Conservation (phyloP, 202 grass and related monocot genomes). For the Brachypodium distachyon region DNA sequence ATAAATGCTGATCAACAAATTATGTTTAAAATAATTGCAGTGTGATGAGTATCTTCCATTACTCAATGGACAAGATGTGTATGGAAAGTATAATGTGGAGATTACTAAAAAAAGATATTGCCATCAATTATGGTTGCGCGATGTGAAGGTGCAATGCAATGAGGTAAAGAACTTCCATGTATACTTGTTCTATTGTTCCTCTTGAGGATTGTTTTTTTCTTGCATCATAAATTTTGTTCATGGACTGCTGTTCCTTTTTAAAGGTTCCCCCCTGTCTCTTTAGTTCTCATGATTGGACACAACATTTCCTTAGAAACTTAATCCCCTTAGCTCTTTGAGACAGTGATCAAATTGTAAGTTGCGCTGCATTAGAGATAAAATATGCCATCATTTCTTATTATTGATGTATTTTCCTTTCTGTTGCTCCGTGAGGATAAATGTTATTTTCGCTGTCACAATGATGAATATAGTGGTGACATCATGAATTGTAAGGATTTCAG, state of each 20-base stretch:
- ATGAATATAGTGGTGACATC: background rate
- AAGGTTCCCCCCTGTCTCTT: background rate
- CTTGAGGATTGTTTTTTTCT: background rate
- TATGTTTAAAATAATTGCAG: slow-evolving; percentile 45
- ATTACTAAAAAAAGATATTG: slow-evolving; percentile 26
- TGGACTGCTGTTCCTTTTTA: background rate
- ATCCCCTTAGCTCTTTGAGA: background rate
- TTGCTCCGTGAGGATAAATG: background rate
- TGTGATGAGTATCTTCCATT: slow-evolving; percentile 82
- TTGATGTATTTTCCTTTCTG: background rate
- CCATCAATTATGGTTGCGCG: slow-evolving; percentile 55
- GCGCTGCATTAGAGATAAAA: background rate
- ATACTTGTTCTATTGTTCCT: background rate
- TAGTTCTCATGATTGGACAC: background rate
- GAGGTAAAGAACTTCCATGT: slow-evolving; percentile 42
- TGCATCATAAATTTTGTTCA: background rate
- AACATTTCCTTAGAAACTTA: background rate
- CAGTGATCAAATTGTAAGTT: background rate
- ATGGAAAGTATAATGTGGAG: slow-evolving; percentile 68
- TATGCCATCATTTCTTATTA: background rate
- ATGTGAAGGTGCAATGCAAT: slow-evolving; percentile 50
- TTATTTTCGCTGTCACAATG: background rate
- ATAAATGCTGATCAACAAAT: background rate
- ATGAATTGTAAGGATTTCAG: too few species aligned
- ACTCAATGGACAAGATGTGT: slow-evolving; percentile 16